Evolutionary conservation across 805 yeast genomes (phyloP).

Genomic region (Nakazawaea pomicola): DNA sequence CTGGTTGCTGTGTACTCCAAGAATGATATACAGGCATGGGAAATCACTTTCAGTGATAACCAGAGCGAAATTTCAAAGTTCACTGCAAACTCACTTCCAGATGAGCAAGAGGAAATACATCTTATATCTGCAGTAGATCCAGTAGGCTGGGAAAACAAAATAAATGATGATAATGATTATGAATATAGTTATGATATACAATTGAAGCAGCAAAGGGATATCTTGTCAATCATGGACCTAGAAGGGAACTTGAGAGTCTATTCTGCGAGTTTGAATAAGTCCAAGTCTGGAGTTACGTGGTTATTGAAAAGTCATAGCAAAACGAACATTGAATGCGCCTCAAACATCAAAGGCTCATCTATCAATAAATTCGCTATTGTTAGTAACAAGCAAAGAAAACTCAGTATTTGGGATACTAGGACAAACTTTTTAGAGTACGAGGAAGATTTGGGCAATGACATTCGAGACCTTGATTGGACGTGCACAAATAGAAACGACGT

Average conservation of each 20-base stretch:
- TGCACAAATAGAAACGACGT: slow-evolving; percentile 52
- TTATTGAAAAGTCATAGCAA: slow-evolving; percentile 39
- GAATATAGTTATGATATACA: slow-evolving; percentile 12
- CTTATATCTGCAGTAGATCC: slow-evolving; percentile 63
- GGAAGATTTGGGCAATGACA: slow-evolving; percentile 30
- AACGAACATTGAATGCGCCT: slow-evolving; percentile 51
- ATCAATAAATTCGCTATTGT: slow-evolving; percentile 72
- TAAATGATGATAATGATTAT: slow-evolving; percentile 12
- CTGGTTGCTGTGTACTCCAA: slow-evolving; percentile 46
- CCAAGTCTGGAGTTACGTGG: slow-evolving; percentile 43
- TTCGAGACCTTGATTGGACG: slow-evolving; percentile 87
- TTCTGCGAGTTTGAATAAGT: slow-evolving; percentile 29
- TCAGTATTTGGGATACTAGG: slow-evolving; percentile 78
- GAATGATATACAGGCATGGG: slow-evolving; percentile 37
- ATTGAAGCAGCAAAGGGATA: slow-evolving; percentile 30
- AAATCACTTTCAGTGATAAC: slow-evolving; percentile 18
- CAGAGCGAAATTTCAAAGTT: slow-evolving; percentile 23
- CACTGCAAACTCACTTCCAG: slow-evolving; percentile 35
- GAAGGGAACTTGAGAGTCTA: slow-evolving; percentile 46
- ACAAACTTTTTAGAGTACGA: slow-evolving; percentile 63
- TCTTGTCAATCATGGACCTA: slow-evolving; percentile 54
- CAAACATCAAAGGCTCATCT: slow-evolving; percentile 67
- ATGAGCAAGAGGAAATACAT: slow-evolving; percentile 30
- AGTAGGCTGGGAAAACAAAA: slow-evolving; percentile 41
- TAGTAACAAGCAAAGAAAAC: slow-evolving; percentile 40